Evolutionary conservation across 106 monocot genomes (phyloP).

Genomic region (Narthecium ossifragum): DNA sequence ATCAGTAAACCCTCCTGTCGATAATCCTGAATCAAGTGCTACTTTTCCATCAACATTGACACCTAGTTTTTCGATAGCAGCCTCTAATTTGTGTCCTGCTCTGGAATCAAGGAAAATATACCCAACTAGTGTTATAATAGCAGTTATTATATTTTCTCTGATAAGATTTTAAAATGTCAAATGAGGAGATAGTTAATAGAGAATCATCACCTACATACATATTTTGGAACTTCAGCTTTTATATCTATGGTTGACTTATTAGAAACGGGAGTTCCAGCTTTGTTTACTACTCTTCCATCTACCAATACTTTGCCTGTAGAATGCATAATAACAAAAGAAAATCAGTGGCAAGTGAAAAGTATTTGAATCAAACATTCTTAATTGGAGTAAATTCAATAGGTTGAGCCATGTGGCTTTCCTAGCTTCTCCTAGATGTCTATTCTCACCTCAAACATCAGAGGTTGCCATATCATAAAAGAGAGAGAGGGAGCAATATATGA

Average conservation of each 20-base stretch:
- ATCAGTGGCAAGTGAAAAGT: neutral
- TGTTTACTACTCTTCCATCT: constrained; percentile 81
- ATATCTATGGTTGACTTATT: constrained; percentile 87
- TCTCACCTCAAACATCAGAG: too few species aligned
- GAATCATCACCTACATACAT: constrained; percentile 99
- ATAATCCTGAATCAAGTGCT: constrained; percentile 95
- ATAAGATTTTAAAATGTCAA: neutral
- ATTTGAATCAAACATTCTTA: too few species aligned
- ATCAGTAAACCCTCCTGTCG: constrained; percentile 98
- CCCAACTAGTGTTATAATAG: neutral
- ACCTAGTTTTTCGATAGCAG: constrained; percentile 73
- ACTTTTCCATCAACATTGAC: constrained; percentile 74
- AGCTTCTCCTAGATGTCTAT: too few species aligned
- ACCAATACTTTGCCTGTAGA: constrained; percentile 86
- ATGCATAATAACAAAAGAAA: neutral
- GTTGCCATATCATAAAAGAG: too few species aligned
- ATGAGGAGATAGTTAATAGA: neutral
- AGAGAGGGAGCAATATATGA: too few species aligned
- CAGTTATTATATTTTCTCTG: neutral
- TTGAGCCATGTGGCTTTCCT: too few species aligned
- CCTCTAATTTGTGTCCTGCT: constrained; percentile 98
- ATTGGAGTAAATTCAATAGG: too few species aligned
- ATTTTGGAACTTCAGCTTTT: constrained; percentile 95
- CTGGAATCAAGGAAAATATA: constrained; percentile 33
- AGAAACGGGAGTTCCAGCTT: constrained; percentile 91